Evolutionary conservation across 768 basidiomycete species (phyloP), one percentile per base, ranked within the genome.

Genomic region (Termitomyces titanicus): DNA sequence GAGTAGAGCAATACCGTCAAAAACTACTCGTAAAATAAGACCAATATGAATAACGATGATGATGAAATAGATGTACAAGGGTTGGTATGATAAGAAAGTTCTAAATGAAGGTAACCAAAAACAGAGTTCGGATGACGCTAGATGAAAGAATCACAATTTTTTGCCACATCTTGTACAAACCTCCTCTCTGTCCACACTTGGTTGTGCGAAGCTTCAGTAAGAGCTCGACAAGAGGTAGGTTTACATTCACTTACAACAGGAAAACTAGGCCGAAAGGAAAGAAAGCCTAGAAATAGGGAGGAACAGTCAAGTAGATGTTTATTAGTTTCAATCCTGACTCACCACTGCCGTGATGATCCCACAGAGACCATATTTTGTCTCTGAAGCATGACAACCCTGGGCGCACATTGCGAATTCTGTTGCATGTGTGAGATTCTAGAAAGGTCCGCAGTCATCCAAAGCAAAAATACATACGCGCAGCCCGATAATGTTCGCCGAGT

Each of bases 221-320:
- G 24, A 48, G 9, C 4, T 4, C 7, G 12, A 7, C 22, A 18
- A 27, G 8, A 20, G 34, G 13, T 24, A 48, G 24, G n/a, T 25
- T 12, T 34, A 12, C 17, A 2, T 34, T n/a, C 6, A 40, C 59
- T 52, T 38, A 58, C 61, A 54, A 61, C 17, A 63, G 48, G 27
- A 60, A 63, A 13, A 63, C 33, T 3, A 63, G 51, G 9, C 62
- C 62, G 31, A 63, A 50, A 15, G 62, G 60, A 34, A 63, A 61
- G 11, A 42, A 43, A 1, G 61, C 2, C 60, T 63, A n/a, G n/a
- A 29, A 24, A 25, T 27, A 24, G 2, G 29, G 31, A 43, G 50
- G 24, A 34, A 24, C 22, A 43, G 9, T 52, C 22, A 17, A 29
- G 27, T 29, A 20, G 18, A 22, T n/a, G 12, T 17, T 13, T 20